Conservation (phyloP, 2,329 filamentous ascomycete species). For the Fonsecaea erecta region DNA sequence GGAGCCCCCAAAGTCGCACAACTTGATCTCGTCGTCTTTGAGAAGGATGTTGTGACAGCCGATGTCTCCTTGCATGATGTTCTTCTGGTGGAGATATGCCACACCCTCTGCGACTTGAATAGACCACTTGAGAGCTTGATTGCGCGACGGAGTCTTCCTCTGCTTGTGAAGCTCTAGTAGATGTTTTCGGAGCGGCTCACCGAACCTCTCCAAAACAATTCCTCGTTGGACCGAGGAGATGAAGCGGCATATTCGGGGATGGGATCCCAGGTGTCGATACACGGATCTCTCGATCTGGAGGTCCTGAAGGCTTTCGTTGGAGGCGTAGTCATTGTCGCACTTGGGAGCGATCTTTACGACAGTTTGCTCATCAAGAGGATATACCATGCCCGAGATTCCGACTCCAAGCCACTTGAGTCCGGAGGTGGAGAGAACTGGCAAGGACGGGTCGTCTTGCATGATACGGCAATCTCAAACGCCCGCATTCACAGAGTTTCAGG, state of each 20-base stretch:
- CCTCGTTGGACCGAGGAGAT: neutral
- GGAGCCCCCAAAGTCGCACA: neutral
- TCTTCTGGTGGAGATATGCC: neutral
- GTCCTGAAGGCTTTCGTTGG: neutral
- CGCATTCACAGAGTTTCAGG: neutral
- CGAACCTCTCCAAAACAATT: neutral
- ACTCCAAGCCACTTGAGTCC: neutral
- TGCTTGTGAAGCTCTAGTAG: neutral
- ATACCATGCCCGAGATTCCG: neutral
- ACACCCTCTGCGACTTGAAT: neutral
- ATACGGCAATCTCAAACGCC: neutral
- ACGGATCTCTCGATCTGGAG: neutral
- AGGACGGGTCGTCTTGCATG: neutral
- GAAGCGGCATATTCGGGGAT: neutral
- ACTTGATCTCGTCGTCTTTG: neutral
- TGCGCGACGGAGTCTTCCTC: neutral
- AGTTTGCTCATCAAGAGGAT: neutral
- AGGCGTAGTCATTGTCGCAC: neutral
- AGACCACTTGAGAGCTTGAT: neutral
- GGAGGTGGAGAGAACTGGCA: neutral
- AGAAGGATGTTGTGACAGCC: neutral
- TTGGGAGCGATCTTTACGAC: neutral
- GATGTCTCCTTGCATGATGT: neutral
- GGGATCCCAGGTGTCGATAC: neutral
- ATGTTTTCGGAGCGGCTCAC: neutral